A percentile compares a stretch with the other conserved stretches of the same genome.
Conservation (phyloP, 371 early-diverging fungal species). For the Mortierella sp. region DNA sequence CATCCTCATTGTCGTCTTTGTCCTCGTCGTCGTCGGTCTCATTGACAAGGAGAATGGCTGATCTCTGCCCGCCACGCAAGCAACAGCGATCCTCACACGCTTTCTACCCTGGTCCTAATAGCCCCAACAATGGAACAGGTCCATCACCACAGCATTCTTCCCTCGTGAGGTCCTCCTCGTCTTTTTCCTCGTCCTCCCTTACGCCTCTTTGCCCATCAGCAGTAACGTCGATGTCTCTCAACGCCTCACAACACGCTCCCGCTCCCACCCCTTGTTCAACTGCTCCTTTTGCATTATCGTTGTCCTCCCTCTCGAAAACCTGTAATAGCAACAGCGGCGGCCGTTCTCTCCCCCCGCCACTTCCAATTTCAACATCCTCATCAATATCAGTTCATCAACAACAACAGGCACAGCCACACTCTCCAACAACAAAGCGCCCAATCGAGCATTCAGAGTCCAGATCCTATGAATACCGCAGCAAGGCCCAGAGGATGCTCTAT, state of each 20-base stretch:
- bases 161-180: neutral
- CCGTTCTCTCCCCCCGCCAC: neutral
- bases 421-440: slow-evolving; percentile 6
- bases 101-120: slow-evolving; percentile 6
- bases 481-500: slow-evolving; percentile 42
- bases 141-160: slow-evolving; percentile 6
- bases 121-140: slow-evolving; percentile 7
- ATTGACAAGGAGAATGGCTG: neutral
- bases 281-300: neutral
- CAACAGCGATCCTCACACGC: slow-evolving; percentile 4
- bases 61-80: neutral
- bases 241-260: neutral
- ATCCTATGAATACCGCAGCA: slow-evolving; percentile 28
- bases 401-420: slow-evolving; percentile 5
- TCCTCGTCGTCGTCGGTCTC: neutral
- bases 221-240: neutral
- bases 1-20: neutral
- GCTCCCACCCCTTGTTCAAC: too few species aligned
- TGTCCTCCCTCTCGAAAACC: neutral
- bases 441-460: slow-evolving; percentile 12
- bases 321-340: neutral
- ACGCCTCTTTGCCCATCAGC: neutral
- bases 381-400: neutral
- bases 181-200: neutral
- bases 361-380: neutral